These are phyloP conservation scores for Beverwykella pulmonaria DNA, from an alignment of 495 filamentous ascomycete genomes.

Conservation along the genomic window DNA sequence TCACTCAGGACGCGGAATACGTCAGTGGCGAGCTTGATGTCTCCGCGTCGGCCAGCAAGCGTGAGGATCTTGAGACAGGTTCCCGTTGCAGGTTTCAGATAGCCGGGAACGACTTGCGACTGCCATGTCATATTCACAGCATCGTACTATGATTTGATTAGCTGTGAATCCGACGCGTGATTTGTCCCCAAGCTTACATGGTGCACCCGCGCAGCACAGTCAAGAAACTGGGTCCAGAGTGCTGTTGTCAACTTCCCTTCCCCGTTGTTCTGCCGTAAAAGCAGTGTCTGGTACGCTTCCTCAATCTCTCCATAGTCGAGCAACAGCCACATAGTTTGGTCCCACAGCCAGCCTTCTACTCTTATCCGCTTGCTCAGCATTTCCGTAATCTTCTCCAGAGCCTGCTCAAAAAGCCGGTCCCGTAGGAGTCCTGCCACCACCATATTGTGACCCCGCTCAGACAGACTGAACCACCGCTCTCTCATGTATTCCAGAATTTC, in stretches of 20 bases:
- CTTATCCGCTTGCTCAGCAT: slow-evolving; percentile 61
- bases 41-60: slow-evolving; percentile 65
- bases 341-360: slow-evolving; percentile 72
- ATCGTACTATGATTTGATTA: slow-evolving; percentile 26
- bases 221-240: slow-evolving; percentile 73
- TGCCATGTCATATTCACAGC: slow-evolving; percentile 63
- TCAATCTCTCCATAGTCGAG: slow-evolving; percentile 72
- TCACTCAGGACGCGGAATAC: slow-evolving; percentile 59
- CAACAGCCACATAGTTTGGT: slow-evolving; percentile 71
- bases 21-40: slow-evolving; percentile 67
- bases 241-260: slow-evolving; percentile 46
- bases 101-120: slow-evolving; percentile 56
- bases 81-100: slow-evolving; percentile 67
- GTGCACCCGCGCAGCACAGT: slow-evolving; percentile 59
- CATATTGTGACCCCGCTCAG: slow-evolving; percentile 64
- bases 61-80: slow-evolving; percentile 67
- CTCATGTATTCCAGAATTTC: slow-evolving; percentile 73
- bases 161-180: neutral
- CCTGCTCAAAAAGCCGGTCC: slow-evolving; percentile 80
- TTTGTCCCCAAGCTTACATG: slow-evolving; percentile 44
- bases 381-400: slow-evolving; percentile 69
- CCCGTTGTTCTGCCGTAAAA: slow-evolving; percentile 4
- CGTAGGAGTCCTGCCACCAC: slow-evolving; percentile 74
- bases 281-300: slow-evolving; percentile 58
- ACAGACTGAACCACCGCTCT: slow-evolving; percentile 68